Percentiles rank a stretch among this genome's conserved stretches.
These are phyloP conservation scores for Corniculantispora saksenae DNA, from an alignment of 2,329 filamentous ascomycete genomes.

Conservation along the genomic window DNA sequence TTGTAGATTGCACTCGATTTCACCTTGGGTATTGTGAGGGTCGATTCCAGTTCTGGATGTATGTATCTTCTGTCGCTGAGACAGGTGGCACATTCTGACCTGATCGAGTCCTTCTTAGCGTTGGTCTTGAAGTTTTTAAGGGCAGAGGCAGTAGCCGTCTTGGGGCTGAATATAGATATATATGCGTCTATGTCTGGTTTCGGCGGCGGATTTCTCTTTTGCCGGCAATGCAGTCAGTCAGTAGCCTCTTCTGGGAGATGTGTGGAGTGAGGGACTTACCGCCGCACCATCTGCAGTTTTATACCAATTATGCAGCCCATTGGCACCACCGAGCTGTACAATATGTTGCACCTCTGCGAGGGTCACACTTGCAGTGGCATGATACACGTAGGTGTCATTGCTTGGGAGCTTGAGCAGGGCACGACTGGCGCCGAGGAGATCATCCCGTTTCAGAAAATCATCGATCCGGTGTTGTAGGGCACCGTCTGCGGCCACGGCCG, in stretches of 20 bases:
- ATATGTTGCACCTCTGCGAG: constrained; percentile 51
- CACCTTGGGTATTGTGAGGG: constrained; percentile 47
- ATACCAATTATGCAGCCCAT: constrained; percentile 54
- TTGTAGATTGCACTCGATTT: constrained; percentile 53
- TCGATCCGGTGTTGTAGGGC: constrained; percentile 39
- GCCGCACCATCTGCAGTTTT: constrained; percentile 36
- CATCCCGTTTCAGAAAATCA: constrained; percentile 38
- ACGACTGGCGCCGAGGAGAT: constrained; percentile 47
- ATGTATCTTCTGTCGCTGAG: constrained; percentile 55
- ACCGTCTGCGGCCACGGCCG: constrained; percentile 40
- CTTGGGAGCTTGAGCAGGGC: constrained; percentile 46
- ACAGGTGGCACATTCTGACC: constrained; percentile 56
- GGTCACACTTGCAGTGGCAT: constrained; percentile 52
- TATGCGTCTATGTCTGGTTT: constrained; percentile 65
- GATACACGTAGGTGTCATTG: constrained; percentile 50
- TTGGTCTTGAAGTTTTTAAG: constrained; percentile 65
- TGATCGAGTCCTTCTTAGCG: constrained; percentile 63
- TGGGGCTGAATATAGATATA: constrained; percentile 63
- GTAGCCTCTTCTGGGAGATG: not conserved
- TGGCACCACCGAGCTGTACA: constrained; percentile 44
- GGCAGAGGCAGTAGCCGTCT: constrained; percentile 60
- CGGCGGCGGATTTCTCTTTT: constrained; percentile 49
- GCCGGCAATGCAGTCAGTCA: constrained; percentile 15
- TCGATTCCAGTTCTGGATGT: constrained; percentile 41
- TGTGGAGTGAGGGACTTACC: constrained; percentile 28